These are phyloP conservation scores for Solanum piurae DNA, from an alignment of 257 asterid species.

Conservation along the genomic window DNA sequence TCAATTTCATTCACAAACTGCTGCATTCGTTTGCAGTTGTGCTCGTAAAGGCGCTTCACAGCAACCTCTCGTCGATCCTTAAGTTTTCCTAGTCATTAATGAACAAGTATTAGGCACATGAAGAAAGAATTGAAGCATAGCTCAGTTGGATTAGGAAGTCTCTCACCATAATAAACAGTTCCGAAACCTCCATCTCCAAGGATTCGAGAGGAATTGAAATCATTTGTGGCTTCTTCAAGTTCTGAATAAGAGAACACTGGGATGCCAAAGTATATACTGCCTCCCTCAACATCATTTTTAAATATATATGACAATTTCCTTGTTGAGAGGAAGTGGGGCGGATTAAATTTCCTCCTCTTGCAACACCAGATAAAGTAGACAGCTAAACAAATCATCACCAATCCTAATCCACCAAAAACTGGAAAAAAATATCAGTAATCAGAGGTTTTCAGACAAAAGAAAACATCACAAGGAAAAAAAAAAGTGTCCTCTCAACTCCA, in stretches of 20 bases:
- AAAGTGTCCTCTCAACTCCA: background rate
- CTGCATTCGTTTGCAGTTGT: background rate
- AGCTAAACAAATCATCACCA: background rate
- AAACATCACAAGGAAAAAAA: background rate
- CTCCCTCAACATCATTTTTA: background rate
- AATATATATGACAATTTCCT: background rate
- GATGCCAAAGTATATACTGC: background rate
- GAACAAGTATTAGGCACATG: background rate
- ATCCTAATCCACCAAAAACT: background rate
- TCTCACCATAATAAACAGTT: background rate
- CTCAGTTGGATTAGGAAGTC: background rate
- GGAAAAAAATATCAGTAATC: background rate
- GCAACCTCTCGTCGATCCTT: slow-evolving; percentile 1
- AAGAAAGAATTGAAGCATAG: background rate
- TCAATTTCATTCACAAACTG: slow-evolving; percentile 2
- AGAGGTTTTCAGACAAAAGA: background rate
- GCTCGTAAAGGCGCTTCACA: slow-evolving; percentile 1
- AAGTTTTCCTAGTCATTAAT: background rate
- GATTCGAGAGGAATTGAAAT: background rate
- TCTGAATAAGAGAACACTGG: background rate
- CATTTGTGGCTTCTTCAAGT: slow-evolving; percentile 2
- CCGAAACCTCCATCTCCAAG: slow-evolving; percentile 9
- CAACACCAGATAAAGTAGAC: background rate
- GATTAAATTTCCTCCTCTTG: background rate
- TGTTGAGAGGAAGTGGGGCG: background rate